phyloP scores from a whole-genome alignment of 1,284 basidiomycete species.

The Psilocybe mexicana region DNA sequence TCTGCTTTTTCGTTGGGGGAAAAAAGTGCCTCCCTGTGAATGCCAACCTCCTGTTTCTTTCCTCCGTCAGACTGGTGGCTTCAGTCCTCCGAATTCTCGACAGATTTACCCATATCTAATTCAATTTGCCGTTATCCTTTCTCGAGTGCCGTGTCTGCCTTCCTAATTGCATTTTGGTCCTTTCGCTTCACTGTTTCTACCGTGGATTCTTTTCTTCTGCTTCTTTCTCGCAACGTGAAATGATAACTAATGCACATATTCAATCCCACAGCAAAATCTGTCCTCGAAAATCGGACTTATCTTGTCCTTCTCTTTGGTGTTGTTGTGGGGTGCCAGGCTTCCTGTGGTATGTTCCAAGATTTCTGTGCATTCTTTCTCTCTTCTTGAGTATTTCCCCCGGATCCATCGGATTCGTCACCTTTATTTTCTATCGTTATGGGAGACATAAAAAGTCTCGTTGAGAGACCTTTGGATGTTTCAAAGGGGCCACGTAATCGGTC shows the following conservation, averaged over 20 bases:
- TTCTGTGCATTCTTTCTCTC: background rate
- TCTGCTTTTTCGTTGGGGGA: background rate
- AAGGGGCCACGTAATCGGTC: too few relatives aligned
- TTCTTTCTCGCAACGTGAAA: background rate
- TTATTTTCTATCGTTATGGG: too few relatives aligned
- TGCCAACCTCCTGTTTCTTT: too few relatives aligned
- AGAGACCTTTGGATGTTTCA: too few relatives aligned
- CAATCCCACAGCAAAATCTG: conserved; percentile 74
- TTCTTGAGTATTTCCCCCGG: background rate
- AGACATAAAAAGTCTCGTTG: too few relatives aligned
- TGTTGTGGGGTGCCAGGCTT: conserved; percentile 90
- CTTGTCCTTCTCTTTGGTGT: conserved; percentile 92
- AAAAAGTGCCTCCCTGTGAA: too few relatives aligned
- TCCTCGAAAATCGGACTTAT: conserved; percentile 93
- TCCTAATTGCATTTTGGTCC: too few relatives aligned
- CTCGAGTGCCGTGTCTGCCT: background rate
- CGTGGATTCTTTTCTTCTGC: too few relatives aligned
- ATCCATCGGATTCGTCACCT: too few relatives aligned
- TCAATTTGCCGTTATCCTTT: background rate
- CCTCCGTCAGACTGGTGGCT: too few relatives aligned
- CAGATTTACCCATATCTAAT: background rate
- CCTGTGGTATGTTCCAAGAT: conserved; percentile 67
- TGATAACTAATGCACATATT: conserved; percentile 1
- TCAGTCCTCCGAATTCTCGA: background rate
- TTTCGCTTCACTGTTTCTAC: too few relatives aligned